phyloP scores from a whole-genome alignment of 345 rosid genomes.

The Hypericum perforatum region DNA sequence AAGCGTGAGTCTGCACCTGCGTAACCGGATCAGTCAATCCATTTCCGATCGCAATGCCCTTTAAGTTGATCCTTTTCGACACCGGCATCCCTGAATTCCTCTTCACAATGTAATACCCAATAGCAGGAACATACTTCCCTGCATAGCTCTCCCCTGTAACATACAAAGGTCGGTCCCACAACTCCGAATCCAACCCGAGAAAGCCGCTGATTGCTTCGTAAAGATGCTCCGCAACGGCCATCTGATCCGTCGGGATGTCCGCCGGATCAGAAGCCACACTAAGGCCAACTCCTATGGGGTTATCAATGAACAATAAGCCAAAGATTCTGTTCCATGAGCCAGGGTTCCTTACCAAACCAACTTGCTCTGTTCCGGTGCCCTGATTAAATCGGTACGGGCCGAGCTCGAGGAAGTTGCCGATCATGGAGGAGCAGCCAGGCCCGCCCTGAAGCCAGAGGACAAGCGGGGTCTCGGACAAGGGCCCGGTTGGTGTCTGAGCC shows the following conservation, averaged over 20 bases:
- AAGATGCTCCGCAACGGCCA: constrained; percentile 48
- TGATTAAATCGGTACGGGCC: constrained; percentile 59
- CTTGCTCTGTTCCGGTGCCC: constrained; percentile 13
- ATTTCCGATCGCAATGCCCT: constrained; percentile 69
- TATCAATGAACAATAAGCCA: too few relatives aligned
- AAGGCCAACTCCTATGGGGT: constrained; percentile 80
- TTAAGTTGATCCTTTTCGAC: constrained; percentile 33
- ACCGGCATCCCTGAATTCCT: constrained; percentile 26
- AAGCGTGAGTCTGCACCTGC: constrained; percentile 49
- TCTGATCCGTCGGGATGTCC: constrained; percentile 60
- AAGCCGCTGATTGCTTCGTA: constrained; percentile 46
- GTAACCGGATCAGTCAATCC: constrained; percentile 64
- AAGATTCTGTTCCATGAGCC: constrained; percentile 84
- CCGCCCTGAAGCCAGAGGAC: constrained; percentile 90
- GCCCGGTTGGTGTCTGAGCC: constrained; percentile 40
- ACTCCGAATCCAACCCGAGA: constrained; percentile 30
- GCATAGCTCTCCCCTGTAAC: constrained; percentile 81
- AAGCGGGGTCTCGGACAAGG: constrained; percentile 49
- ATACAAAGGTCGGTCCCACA: constrained; percentile 46
- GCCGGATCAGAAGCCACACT: constrained; percentile 48
- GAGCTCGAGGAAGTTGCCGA: constrained; percentile 69
- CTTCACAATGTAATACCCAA: constrained; percentile 56
- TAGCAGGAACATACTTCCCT: constrained; percentile 69
- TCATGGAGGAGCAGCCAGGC: constrained; percentile 94
- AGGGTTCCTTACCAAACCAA: constrained; percentile 33